Evolutionary conservation across 225 moss, liverwort and hornwort genomes (phyloP).

Genomic region (Rhytidiadelphus loreus): DNA sequence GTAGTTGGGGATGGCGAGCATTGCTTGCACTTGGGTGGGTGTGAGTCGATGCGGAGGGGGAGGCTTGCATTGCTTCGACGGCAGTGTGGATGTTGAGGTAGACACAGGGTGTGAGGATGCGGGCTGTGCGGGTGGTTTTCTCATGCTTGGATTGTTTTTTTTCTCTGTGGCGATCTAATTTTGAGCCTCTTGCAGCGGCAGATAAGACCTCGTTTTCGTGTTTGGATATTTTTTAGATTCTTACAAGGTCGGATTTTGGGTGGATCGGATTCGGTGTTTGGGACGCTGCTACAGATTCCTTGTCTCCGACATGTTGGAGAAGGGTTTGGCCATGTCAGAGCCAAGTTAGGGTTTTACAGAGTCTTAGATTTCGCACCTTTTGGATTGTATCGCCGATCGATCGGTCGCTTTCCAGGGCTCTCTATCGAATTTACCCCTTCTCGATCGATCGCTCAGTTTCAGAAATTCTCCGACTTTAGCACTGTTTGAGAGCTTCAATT

Average conservation of each 20-base stretch:
- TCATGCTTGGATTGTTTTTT: not conserved
- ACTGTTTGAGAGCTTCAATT: not conserved
- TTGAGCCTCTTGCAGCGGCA: not conserved
- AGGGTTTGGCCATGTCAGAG: not conserved
- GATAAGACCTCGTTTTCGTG: not conserved
- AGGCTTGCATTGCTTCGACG: slow-evolving; percentile 20
- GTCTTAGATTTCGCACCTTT: not conserved
- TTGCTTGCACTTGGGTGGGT: slow-evolving; percentile 21
- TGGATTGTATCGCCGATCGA: not conserved
- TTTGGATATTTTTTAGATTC: not conserved
- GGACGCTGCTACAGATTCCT: not conserved
- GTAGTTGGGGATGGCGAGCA: slow-evolving; percentile 19
- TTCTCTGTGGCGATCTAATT: not conserved
- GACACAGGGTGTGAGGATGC: not conserved
- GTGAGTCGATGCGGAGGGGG: slow-evolving; percentile 17
- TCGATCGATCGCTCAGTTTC: not conserved
- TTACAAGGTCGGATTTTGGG: not conserved
- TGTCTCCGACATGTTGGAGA: not conserved
- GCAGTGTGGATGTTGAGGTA: slow-evolving; percentile 35
- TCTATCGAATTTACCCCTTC: not conserved
- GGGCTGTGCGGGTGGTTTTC: not conserved
- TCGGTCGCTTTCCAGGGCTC: not conserved
- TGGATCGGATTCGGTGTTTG: not conserved
- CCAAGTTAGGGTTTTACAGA: slow-evolving; percentile 9
- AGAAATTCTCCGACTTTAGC: not conserved